A percentile compares a stretch with the other conserved stretches of the same genome.
These are phyloP conservation scores for Knufia fluminis DNA, from an alignment of 2,329 filamentous ascomycete genomes.

Conservation along the genomic window DNA sequence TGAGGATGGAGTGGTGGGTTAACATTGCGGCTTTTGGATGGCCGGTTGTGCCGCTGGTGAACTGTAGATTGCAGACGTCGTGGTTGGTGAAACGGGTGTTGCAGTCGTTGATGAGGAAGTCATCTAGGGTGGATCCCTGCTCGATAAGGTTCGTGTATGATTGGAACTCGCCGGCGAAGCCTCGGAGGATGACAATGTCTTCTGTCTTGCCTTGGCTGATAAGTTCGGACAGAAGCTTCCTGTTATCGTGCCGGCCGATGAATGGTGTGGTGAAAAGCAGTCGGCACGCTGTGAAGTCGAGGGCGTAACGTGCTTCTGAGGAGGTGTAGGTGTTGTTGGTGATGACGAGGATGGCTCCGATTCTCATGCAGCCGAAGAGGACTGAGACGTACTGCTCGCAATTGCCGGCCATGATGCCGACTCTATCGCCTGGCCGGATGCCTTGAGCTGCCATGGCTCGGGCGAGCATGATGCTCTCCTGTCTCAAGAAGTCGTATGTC, in stretches of 20 bases:
- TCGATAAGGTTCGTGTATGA: slow-evolving; percentile 53
- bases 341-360: slow-evolving; percentile 63
- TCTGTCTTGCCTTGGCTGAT: slow-evolving; percentile 34
- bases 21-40: slow-evolving; percentile 66
- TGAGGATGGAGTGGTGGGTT: slow-evolving; percentile 56
- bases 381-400: slow-evolving; percentile 53
- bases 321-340: slow-evolving; percentile 76
- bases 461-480: slow-evolving; percentile 52
- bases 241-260: slow-evolving; percentile 59
- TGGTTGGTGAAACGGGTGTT: slow-evolving; percentile 51
- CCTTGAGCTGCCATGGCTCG: slow-evolving; percentile 59
- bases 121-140: slow-evolving; percentile 41
- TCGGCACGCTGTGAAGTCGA: slow-evolving; percentile 65
- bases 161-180: slow-evolving; percentile 44
- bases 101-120: slow-evolving; percentile 44
- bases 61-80: slow-evolving; percentile 65
- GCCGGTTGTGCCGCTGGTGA: slow-evolving; percentile 66
- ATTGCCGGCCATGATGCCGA: slow-evolving; percentile 64
- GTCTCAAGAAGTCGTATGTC: slow-evolving; percentile 58
- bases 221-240: slow-evolving; percentile 48
- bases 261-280: slow-evolving; percentile 62
- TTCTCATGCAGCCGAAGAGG: slow-evolving; percentile 60
- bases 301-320: slow-evolving; percentile 60
- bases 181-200: slow-evolving; percentile 54
- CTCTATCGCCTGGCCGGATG: slow-evolving; percentile 57